Evolutionary conservation across 2,329 filamentous ascomycete genomes (phyloP).

Genomic region (Septoria petroselini): DNA sequence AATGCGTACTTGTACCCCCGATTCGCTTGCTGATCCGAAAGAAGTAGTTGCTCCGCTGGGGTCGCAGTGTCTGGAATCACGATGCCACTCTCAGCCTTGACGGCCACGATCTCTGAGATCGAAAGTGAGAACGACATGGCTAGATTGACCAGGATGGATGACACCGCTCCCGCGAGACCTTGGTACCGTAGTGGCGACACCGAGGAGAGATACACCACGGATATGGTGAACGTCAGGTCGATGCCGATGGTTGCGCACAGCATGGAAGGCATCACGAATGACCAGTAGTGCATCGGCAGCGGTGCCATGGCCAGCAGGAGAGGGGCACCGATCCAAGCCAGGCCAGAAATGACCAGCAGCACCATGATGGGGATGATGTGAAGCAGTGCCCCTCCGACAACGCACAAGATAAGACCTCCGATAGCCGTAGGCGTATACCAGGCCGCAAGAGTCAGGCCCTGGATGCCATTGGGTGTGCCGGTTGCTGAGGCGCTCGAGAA

Average conservation of each 20-base stretch:
- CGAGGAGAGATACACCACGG: constrained; percentile 35
- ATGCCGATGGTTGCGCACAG: constrained; percentile 38
- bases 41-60: constrained; percentile 16
- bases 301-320: constrained; percentile 37
- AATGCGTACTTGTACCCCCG: constrained; percentile 31
- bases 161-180: constrained; percentile 38
- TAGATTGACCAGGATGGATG: constrained; percentile 39
- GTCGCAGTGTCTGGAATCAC: constrained; percentile 9
- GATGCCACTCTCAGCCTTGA: constrained; percentile 21
- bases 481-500: constrained; percentile 26
- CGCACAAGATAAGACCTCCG: constrained; percentile 36
- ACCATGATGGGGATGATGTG: constrained; percentile 34
- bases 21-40: constrained; percentile 2
- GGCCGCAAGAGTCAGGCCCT: constrained; percentile 33
- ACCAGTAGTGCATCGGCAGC: constrained; percentile 37
- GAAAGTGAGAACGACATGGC: constrained; percentile 39
- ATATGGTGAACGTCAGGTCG: constrained; percentile 40
- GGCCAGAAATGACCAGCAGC: constrained; percentile 34
- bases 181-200: constrained; percentile 36
- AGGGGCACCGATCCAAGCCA: constrained; percentile 39
- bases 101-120: constrained; percentile 35
- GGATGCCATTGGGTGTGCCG: constrained; percentile 23
- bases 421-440: constrained; percentile 40
- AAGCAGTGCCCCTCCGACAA: constrained; percentile 33
- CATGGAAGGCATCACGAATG: constrained; percentile 39